Conservation (phyloP, 1,284 basidiomycete genomes). For the Ustilago vetiveriae region DNA sequence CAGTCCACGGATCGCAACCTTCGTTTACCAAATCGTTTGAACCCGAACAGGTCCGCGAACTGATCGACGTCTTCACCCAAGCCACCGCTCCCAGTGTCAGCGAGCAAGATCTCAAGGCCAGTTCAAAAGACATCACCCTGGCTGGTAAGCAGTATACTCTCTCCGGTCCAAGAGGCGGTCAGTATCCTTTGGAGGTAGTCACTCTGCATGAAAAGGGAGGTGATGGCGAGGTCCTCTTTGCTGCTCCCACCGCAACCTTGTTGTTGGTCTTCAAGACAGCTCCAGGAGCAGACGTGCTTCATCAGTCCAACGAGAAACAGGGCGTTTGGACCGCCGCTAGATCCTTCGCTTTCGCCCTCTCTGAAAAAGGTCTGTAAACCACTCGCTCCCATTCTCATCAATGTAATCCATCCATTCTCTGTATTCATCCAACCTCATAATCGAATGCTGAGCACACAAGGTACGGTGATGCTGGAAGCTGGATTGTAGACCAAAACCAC, state of each 20-base stretch:
- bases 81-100: conserved; percentile 26
- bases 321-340: conserved; percentile 37
- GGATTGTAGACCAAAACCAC: no score
- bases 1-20: conserved; percentile 23
- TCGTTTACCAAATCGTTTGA: conserved; percentile 35
- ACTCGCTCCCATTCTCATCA: no score
- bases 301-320: conserved; percentile 34
- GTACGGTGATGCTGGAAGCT: no score
- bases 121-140: conserved; percentile 8
- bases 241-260: conserved; percentile 29
- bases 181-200: conserved; percentile 34
- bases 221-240: conserved; percentile 27
- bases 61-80: conserved; percentile 36
- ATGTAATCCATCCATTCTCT: no score
- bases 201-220: conserved; percentile 24
- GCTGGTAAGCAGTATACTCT: conserved; percentile 26
- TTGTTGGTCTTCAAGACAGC: conserved; percentile 41
- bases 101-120: conserved; percentile 16
- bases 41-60: conserved; percentile 6
- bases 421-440: no score
- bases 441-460: background rate
- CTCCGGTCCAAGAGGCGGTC: conserved; percentile 28
- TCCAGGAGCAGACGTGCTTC: conserved; percentile 16
- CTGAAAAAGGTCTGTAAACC: conserved; percentile 37
- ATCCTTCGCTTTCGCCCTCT: conserved; percentile 29